Percentiles rank a stretch among this genome's conserved stretches.
Evolutionary conservation across 352 stramenopile genomes (phyloP).

Genomic region (Pythium graminicola): DNA sequence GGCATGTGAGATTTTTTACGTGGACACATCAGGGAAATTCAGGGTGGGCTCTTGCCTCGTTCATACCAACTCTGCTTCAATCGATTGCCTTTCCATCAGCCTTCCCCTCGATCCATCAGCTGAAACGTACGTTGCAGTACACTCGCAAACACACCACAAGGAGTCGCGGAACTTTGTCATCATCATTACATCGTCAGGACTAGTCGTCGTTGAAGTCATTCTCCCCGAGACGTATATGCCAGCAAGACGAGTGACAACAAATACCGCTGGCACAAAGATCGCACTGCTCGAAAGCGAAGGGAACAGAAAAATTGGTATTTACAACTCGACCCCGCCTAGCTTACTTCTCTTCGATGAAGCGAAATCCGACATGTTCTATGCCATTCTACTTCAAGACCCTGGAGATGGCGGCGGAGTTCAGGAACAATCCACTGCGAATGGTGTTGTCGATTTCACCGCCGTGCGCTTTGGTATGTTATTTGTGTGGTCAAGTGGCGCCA

Average conservation of each 20-base stretch:
- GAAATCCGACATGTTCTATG: background rate
- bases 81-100: background rate
- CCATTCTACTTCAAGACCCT: constrained; percentile 8
- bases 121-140: constrained; percentile 10
- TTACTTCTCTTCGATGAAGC: constrained; percentile 11
- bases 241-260: constrained; percentile 3
- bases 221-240: constrained; percentile 3
- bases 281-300: background rate
- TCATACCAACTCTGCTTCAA: too few relatives aligned
- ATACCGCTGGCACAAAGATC: constrained; percentile 1
- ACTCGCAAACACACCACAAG: background rate
- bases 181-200: constrained; percentile 9
- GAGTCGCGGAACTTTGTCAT: constrained; percentile 7
- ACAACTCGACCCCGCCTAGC: constrained; percentile 10
- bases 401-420: background rate
- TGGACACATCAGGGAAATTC: constrained; percentile 13
- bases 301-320: constrained; percentile 8
- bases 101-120: constrained; percentile 8
- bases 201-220: constrained; percentile 15
- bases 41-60: background rate
- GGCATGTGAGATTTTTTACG: background rate
- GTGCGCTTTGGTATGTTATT: constrained; percentile 5
- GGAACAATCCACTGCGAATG: background rate
- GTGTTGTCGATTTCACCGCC: background rate
- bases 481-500: constrained; percentile 11